Conservation (phyloP, 495 filamentous ascomycete species). For the Hypoxylon cercidicola region DNA sequence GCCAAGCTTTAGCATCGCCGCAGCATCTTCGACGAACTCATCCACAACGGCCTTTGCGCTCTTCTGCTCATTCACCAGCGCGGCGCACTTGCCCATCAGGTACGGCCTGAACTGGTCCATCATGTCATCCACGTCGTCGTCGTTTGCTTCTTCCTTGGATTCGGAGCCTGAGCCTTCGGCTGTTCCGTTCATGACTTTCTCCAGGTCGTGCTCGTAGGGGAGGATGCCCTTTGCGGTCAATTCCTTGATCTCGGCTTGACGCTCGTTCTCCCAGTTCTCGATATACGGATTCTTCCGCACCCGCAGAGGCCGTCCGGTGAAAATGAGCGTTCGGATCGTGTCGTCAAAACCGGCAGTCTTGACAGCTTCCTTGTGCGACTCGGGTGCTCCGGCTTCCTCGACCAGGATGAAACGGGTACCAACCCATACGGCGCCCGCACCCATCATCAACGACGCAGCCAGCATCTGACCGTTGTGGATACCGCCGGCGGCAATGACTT, state of each 20-base stretch:
- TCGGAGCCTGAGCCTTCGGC: slow-evolving; percentile 77
- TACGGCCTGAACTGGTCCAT: slow-evolving; percentile 92
- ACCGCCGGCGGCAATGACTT: slow-evolving; percentile 93
- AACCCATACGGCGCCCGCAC: slow-evolving; percentile 93
- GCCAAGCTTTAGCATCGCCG: slow-evolving; percentile 72
- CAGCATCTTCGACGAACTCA: slow-evolving; percentile 89
- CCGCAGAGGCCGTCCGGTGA: slow-evolving; percentile 93
- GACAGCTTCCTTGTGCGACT: slow-evolving; percentile 96
- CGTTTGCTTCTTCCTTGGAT: slow-evolving; percentile 75
- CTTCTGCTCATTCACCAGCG: slow-evolving; percentile 94
- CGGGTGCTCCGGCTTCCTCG: slow-evolving; percentile 92
- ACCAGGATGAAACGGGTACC: slow-evolving; percentile 94
- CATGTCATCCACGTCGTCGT: slow-evolving; percentile 70
- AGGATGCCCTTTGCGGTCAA: slow-evolving; percentile 88
- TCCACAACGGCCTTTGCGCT: slow-evolving; percentile 91
- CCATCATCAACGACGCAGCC: slow-evolving; percentile 91
- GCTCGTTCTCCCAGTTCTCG: slow-evolving; percentile 93
- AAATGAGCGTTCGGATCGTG: slow-evolving; percentile 95
- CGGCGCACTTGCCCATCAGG: slow-evolving; percentile 96
- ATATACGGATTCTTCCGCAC: slow-evolving; percentile 95
- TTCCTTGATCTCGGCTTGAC: slow-evolving; percentile 86
- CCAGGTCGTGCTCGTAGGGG: slow-evolving; percentile 93
- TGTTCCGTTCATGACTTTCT: slow-evolving; percentile 70
- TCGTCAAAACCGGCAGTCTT: slow-evolving; percentile 92
- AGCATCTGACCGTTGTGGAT: slow-evolving; percentile 92